Evolutionary conservation across 768 basidiomycete genomes (phyloP), one percentile per base, ranked within the genome.

Genomic region (Coprinopsis marcescibilis): DNA sequence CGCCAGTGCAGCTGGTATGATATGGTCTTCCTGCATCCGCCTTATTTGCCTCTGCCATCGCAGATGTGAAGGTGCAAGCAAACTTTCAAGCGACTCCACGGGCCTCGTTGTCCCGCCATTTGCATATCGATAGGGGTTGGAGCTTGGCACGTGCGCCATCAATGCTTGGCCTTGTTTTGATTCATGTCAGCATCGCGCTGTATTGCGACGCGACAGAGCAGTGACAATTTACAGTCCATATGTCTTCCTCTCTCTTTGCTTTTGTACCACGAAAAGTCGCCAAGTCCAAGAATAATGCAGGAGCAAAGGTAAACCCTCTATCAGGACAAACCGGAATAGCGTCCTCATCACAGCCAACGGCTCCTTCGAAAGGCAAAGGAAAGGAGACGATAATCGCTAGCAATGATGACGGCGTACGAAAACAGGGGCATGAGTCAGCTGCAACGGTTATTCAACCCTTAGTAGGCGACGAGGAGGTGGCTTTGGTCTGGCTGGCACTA

Each of bases 401-500:
- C 7, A 15, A 4, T 8, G 43, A 32, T 32, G 26, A 2, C 8
- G 43, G 33, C 19, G n/a, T n/a, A 44, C 15, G 35, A 17, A 7
- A 36, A 6, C 25, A 8, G 3, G 23, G n/a, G 1, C 29, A 44
- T 10, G 27, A 44, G 13, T 20, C 15, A 44, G 26, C 17, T 14
- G 14, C 25, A 24, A 20, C 11, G 43, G 12, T 29, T n/a, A 15
- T 17, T 20, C 12, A 44, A 15, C 26, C 25, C n/a, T 21, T 44
- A 11, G 32, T 23, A 1, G 62, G 70, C 14, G 69, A 72, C 34
- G 81, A 82, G 51, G 69, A 74, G 38, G 71, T 72, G 2, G 60
- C 61, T 8, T 65, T 87, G 26, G 52, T 83, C 17, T 65, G 62
- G 39, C 72, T 89, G 3, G 73, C 85, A 0, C 64, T 91, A n/a